Percentiles rank a stretch among this genome's conserved stretches.
Evolutionary conservation across 2,329 filamentous ascomycete genomes (phyloP).

Genomic region (Chaetomium sp.): DNA sequence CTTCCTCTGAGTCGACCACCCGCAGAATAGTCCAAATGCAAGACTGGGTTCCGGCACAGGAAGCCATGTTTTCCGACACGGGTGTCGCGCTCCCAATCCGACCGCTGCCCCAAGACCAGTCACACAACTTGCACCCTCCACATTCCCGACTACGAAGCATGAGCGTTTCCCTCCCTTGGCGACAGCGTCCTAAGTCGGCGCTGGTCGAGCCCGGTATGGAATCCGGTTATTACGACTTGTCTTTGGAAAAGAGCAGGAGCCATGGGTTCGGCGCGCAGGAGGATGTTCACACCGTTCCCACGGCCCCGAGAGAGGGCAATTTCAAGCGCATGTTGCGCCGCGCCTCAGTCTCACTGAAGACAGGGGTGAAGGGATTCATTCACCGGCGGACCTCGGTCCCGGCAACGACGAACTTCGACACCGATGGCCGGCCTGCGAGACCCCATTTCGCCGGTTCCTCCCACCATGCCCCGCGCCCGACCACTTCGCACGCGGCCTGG

Average conservation of each 20-base stretch:
- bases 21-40: conserved; percentile 32
- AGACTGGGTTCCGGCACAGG: conserved; percentile 39
- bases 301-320: conserved; percentile 36
- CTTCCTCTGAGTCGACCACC: conserved; percentile 15
- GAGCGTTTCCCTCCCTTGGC: conserved; percentile 55
- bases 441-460: conserved; percentile 32
- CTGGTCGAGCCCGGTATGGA: conserved; percentile 42
- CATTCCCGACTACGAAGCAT: conserved; percentile 51
- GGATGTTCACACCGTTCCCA: conserved; percentile 9
- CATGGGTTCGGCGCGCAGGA: conserved; percentile 26
- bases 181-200: conserved; percentile 49
- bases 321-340: conserved; percentile 57
- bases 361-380: conserved; percentile 49
- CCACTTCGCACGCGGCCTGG: conserved; percentile 55
- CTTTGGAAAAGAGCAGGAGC: conserved; percentile 38
- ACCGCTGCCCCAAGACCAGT: conserved; percentile 28
- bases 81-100: conserved; percentile 29
- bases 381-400: conserved; percentile 51
- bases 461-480: conserved; percentile 40
- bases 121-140: conserved; percentile 35
- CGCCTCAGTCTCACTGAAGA: conserved; percentile 56
- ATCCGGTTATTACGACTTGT: conserved; percentile 32
- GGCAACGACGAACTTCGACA: conserved; percentile 33
- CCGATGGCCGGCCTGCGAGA: conserved; percentile 41
- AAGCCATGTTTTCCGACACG: conserved; percentile 46